Conservation (phyloP, 352 stramenopile species). For the Globisporangium lucens region DNA sequence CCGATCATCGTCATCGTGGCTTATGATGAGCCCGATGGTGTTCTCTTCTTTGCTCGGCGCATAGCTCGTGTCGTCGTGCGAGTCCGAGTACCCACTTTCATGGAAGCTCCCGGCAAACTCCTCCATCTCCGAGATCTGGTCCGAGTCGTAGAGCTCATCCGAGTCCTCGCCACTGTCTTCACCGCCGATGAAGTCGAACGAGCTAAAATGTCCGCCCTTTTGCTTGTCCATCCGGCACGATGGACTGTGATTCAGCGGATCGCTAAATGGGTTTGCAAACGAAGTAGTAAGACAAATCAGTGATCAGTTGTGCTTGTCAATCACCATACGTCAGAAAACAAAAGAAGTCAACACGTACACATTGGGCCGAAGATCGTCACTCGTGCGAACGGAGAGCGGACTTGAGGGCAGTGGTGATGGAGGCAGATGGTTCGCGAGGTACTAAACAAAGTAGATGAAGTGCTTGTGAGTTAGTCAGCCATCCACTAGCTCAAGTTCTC, state of each 20-base stretch:
- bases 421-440: conserved; percentile 44
- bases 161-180: conserved; percentile 82
- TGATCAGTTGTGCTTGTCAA: background rate
- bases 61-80: conserved; percentile 30
- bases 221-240: conserved; percentile 50
- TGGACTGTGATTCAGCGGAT: conserved; percentile 75
- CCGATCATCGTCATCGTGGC: conserved; percentile 6
- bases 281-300: conserved; percentile 6
- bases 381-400: conserved; percentile 33
- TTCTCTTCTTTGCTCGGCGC: conserved; percentile 22
- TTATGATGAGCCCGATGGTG: conserved; percentile 3
- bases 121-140: conserved; percentile 72
- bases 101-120: conserved; percentile 56
- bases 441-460: conserved; percentile 21
- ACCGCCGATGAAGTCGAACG: conserved; percentile 82
- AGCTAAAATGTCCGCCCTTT: conserved; percentile 38
- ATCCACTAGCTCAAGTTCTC: background rate
- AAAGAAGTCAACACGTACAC: conserved; percentile 25
- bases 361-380: conserved; percentile 38
- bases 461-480: background rate
- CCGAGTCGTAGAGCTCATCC: conserved; percentile 70
- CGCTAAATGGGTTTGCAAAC: conserved; percentile 25
- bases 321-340: background rate
- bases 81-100: conserved; percentile 27
- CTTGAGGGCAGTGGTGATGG: conserved; percentile 31